Evolutionary conservation across 108 stramenopile species (phyloP), one percentile per base, ranked within the genome.

Genomic region (Cyclotella kingstonii): DNA sequence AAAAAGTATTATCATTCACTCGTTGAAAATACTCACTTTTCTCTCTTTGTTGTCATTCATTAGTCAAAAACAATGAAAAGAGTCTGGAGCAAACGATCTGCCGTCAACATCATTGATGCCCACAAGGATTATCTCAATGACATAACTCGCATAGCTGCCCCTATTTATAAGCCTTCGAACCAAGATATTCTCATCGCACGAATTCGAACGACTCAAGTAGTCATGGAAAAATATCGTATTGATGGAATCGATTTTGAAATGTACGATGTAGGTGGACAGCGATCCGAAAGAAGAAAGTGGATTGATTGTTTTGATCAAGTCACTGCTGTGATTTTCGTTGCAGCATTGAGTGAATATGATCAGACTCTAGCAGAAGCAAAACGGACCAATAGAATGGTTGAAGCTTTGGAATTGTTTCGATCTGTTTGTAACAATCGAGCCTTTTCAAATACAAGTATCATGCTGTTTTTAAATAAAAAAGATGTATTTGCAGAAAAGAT

Each of bases 281-380:
- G 91, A 55, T 93, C 89, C 0, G 91, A 95, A 61, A 56, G 91
- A 27, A 83, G 90, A 65, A 93, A 95, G 76, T 95, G 95, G 95
- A 92, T 96, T 50, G 87, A 92, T 55, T 91, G 90, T 66, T 95
- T 98, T 62, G 96, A 98, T 66, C 81, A 89, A 25, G 97, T 99
- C 35, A 97, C 95, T 41, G 97, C 97, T n/a, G 96, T 99, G 51
- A 97, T 99, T 60, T 99, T 97, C 74, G 97, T 99, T 25, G 97
- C 95, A 4, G 96, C 97, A 18, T 78, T 99, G 27, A 85, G 83
- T 42, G 97, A 97, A 73, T 99, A 91, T 68, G 95, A 99, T 73
- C 98, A 99, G 72, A 80, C 80, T 30, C 86, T 99, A 17, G 97
- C 91, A 15, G 98, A 99, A 73, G 90, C 97, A 67, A 89, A 82